A percentile compares a stretch with the other conserved stretches of the same genome.
Conservation (phyloP, 495 filamentous ascomycete species). For the Penicillium paxilli region DNA sequence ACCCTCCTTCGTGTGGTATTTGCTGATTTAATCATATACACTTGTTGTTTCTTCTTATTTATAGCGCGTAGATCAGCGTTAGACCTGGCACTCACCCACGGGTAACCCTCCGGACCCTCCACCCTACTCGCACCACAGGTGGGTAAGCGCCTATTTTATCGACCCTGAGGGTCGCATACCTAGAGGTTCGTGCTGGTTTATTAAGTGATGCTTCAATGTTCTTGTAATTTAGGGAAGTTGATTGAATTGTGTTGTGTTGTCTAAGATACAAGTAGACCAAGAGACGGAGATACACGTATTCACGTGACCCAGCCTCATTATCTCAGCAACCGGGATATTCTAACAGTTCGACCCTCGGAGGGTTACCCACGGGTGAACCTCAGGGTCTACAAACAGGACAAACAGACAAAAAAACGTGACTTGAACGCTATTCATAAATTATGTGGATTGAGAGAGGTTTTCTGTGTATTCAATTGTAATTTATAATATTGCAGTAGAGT, state of each 20-base stretch:
- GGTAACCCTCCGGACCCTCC: not conserved
- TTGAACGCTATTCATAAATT: not conserved
- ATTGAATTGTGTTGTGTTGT: no score
- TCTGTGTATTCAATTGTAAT: constrained; percentile 2
- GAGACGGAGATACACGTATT: no score
- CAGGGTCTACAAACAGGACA: constrained; percentile 4
- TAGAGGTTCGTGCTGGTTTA: no score
- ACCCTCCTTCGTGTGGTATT: no score
- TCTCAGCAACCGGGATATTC: no score
- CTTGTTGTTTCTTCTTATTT: no score
- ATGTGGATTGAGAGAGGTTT: constrained; percentile 1
- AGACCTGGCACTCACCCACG: constrained; percentile 2
- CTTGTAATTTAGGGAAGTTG: no score
- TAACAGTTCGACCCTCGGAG: constrained; percentile 2
- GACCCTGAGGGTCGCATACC: constrained; percentile 1
- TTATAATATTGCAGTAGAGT: constrained; percentile 1
- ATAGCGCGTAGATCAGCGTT: not conserved
- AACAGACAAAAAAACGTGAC: constrained; percentile 2
- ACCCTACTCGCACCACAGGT: not conserved
- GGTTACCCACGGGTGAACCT: constrained; percentile 3
- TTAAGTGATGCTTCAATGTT: no score
- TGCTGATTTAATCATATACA: no score
- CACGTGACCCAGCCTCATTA: no score
- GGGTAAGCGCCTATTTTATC: not conserved
- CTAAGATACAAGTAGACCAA: no score